Percentiles rank a stretch among this genome's conserved stretches.
Conservation (phyloP, 176 grass and related monocot genomes). For the Oryza rufipogon region DNA sequence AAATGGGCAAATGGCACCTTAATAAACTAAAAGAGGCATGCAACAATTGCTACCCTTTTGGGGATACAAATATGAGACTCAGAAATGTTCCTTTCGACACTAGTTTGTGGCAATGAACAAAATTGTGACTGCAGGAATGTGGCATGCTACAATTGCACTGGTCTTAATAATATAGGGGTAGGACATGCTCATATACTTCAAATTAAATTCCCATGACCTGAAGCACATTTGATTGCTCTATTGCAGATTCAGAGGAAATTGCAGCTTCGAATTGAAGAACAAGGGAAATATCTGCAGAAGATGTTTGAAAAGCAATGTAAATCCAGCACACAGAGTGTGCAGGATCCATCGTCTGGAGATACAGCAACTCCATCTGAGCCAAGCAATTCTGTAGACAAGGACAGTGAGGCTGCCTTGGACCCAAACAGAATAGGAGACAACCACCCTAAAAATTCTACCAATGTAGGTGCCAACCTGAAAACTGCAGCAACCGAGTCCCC, state of each 20-base stretch:
- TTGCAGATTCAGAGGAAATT: constrained; percentile 82
- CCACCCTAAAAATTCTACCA: not conserved
- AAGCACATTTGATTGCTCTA: constrained; percentile 40
- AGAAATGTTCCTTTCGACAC: not conserved
- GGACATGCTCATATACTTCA: constrained; percentile 18
- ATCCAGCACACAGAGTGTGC: constrained; percentile 37
- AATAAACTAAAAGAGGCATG: not conserved
- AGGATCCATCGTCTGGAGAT: constrained; percentile 43
- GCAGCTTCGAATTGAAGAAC: constrained; percentile 84
- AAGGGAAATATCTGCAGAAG: constrained; percentile 84
- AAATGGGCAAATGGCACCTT: not conserved
- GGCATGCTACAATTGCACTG: constrained; percentile 6
- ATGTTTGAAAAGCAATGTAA: constrained; percentile 90
- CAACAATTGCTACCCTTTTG: constrained; percentile 12
- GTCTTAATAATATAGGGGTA: constrained; percentile 18
- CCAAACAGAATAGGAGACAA: constrained; percentile 28
- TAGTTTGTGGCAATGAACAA: not conserved
- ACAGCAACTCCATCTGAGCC: constrained; percentile 24
- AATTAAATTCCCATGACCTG: constrained; percentile 20
- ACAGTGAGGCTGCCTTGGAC: constrained; percentile 6
- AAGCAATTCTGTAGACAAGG: constrained; percentile 17
- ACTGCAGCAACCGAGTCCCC: constrained; percentile 29
- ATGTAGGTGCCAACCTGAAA: constrained; percentile 45
- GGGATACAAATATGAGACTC: constrained; percentile 12
- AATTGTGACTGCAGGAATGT: constrained; percentile 15